Evolutionary conservation across 441 rosid species (phyloP).

Genomic region (Dalechampia spathulata): DNA sequence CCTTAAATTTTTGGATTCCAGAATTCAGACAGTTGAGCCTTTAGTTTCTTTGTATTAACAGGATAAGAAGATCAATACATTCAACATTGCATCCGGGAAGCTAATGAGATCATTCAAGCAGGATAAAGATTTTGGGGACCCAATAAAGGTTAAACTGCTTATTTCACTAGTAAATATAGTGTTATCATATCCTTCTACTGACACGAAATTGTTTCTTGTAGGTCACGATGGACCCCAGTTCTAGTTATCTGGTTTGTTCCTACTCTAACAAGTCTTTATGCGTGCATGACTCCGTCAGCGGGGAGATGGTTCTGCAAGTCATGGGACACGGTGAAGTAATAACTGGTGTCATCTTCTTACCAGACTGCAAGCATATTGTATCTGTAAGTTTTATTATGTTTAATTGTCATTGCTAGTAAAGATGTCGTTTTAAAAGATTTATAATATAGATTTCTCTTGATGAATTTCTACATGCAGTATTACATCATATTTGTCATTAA

Average conservation of each 20-base stretch:
- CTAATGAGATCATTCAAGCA: constrained; percentile 67
- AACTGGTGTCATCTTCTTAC: constrained; percentile 77
- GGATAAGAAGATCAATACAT: constrained; percentile 83
- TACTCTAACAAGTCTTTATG: constrained; percentile 73
- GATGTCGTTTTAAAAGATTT: constrained; percentile 5
- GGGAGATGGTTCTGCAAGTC: constrained; percentile 67
- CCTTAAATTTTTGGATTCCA: neutral
- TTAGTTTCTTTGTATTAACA: constrained; percentile 17
- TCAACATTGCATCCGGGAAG: constrained; percentile 56
- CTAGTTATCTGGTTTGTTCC: constrained; percentile 65
- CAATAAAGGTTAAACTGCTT: constrained; percentile 46
- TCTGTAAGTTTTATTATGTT: constrained; percentile 52
- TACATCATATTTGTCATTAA: neutral
- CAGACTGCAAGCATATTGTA: constrained; percentile 79
- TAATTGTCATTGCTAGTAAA: constrained; percentile 4
- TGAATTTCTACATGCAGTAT: neutral
- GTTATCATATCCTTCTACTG: constrained; percentile 18
- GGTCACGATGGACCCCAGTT: constrained; percentile 80
- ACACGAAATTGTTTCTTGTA: constrained; percentile 23
- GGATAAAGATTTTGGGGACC: constrained; percentile 68
- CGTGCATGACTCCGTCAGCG: constrained; percentile 51
- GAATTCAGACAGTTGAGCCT: neutral
- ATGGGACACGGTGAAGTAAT: constrained; percentile 74
- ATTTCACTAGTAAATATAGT: constrained; percentile 13
- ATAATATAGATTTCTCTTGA: neutral